Percentiles rank a stretch among this genome's conserved stretches.
Evolutionary conservation across 306 rosid genomes (phyloP).

Genomic region (Rosa lucieae): DNA sequence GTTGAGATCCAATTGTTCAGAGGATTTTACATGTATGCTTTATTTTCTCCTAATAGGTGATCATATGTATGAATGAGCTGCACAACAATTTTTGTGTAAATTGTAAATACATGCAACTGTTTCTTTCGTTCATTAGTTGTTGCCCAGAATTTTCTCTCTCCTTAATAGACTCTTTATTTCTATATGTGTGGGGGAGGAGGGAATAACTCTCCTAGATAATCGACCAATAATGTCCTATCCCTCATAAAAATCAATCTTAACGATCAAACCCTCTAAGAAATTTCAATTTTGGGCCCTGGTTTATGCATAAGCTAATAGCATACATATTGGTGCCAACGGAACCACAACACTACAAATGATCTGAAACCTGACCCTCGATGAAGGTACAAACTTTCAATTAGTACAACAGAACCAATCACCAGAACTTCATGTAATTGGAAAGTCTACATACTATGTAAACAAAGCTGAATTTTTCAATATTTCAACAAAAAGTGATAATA

Average conservation of each 20-base stretch:
- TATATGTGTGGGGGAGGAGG: too few species aligned
- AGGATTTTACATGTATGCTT: slow-evolving; percentile 25
- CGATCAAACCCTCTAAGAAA: neutral
- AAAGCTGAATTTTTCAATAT: neutral
- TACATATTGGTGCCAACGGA: neutral
- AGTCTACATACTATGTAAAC: neutral
- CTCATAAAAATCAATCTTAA: too few species aligned
- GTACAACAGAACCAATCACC: neutral
- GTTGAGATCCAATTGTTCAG: slow-evolving; percentile 33
- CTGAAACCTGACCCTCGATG: neutral
- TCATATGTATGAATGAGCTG: neutral
- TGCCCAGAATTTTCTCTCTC: too few species aligned
- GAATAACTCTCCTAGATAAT: too few species aligned
- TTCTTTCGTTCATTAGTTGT: neutral
- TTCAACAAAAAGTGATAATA: slow-evolving; percentile 18
- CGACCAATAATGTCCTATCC: too few species aligned
- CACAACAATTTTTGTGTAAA: slow-evolving; percentile 16
- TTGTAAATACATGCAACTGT: neutral
- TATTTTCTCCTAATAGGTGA: slow-evolving; percentile 13
- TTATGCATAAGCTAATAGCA: neutral
- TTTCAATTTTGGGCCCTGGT: neutral
- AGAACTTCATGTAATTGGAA: slow-evolving; percentile 5
- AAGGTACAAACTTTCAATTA: slow-evolving; percentile 1
- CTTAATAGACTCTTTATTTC: too few species aligned
- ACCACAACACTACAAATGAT: neutral